Evolutionary conservation across 2,329 filamentous ascomycete species (phyloP).

Genomic region (Lasiodiplodia citricola): DNA sequence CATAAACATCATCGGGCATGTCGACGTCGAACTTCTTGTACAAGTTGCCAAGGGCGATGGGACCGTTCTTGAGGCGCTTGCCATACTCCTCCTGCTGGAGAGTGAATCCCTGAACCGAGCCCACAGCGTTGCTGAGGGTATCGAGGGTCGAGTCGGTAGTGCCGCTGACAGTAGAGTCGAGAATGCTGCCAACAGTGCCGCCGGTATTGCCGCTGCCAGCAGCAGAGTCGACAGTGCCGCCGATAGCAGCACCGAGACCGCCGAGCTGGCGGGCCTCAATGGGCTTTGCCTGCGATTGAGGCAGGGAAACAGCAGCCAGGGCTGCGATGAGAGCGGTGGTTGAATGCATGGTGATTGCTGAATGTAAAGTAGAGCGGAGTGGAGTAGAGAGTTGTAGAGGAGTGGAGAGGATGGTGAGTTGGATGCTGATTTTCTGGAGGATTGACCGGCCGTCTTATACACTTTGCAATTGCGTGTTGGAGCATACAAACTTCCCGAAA

Average conservation of each 20-base stretch:
- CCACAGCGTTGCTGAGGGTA: too few species aligned
- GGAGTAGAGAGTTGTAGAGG: not conserved
- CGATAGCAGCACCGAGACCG: too few species aligned
- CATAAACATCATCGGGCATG: not conserved
- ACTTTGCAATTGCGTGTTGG: not conserved
- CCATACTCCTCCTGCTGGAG: constrained; percentile 4
- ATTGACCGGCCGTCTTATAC: constrained; percentile 3
- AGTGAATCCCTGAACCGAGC: not conserved
- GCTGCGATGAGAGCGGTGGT: constrained; percentile 9
- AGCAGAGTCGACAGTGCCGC: too few species aligned
- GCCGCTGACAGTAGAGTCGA: too few species aligned
- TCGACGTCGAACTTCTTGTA: constrained; percentile 5
- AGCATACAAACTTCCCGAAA: not conserved
- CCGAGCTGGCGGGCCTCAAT: not conserved
- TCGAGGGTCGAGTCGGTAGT: too few species aligned
- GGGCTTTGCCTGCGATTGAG: not conserved
- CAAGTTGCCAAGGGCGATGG: constrained; percentile 8
- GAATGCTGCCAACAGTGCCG: too few species aligned
- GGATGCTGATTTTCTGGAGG: not conserved
- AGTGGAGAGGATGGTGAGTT: not conserved
- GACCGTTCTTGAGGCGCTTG: constrained; percentile 12
- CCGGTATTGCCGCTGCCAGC: too few species aligned
- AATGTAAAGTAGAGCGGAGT: not conserved
- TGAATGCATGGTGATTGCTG: constrained; percentile 1
- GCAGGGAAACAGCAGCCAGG: constrained; percentile 4